Percentiles rank a stretch among this genome's conserved stretches.
phyloP scores from a whole-genome alignment of 495 filamentous ascomycete genomes.

The Penicillium goetzii region DNA sequence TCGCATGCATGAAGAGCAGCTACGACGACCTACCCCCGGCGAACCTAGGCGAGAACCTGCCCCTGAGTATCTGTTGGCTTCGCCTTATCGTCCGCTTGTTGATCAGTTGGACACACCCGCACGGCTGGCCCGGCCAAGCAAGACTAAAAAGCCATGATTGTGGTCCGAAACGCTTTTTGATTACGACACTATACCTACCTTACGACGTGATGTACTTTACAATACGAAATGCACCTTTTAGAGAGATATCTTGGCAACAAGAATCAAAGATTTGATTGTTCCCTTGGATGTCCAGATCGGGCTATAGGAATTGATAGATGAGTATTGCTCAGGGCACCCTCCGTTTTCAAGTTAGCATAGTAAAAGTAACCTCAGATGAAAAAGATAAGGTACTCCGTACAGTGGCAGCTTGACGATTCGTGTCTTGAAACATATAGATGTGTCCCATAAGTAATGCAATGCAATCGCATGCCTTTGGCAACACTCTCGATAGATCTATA shows the following conservation, averaged over 20 bases:
- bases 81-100: conserved; percentile 72
- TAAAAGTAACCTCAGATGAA: too few species aligned
- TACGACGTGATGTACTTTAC: conserved; percentile 28
- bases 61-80: conserved; percentile 63
- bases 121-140: conserved; percentile 35
- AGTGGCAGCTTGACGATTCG: too few species aligned
- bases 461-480: neutral
- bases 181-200: conserved; percentile 14
- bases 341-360: too few species aligned
- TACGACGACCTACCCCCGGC: conserved; percentile 62
- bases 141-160: conserved; percentile 40
- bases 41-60: conserved; percentile 49
- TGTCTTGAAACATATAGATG: too few species aligned
- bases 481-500: neutral
- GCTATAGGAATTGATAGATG: neutral
- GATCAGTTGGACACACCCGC: conserved; percentile 64
- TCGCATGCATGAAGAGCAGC: conserved; percentile 79
- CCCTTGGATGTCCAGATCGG: neutral
- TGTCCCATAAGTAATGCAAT: neutral
- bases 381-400: too few species aligned
- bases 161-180: neutral
- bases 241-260: conserved; percentile 7
- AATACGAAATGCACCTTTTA: conserved; percentile 17
- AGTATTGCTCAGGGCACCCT: neutral
- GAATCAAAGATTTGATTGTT: neutral